Evolutionary conservation across 306 rosid species (phyloP).

Genomic region (Rubus parviflorus): DNA sequence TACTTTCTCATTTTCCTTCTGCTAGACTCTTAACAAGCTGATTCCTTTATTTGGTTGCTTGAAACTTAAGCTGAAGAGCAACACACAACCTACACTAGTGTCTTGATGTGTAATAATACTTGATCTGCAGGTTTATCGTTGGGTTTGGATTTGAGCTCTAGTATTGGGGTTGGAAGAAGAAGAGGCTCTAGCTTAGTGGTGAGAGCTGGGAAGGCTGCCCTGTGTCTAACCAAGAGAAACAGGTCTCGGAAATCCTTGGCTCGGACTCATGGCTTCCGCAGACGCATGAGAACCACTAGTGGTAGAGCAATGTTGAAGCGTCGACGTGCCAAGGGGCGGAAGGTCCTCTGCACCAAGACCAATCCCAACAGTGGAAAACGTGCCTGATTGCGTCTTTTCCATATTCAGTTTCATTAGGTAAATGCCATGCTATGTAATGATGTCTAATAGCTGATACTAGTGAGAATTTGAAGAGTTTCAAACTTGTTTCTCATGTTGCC

Average conservation of each 20-base stretch:
- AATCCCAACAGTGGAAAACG: slow-evolving; percentile 73
- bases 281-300: slow-evolving; percentile 77
- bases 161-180: slow-evolving; percentile 45
- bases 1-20: background rate
- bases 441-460: slow-evolving; percentile 20
- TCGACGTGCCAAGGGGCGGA: slow-evolving; percentile 90
- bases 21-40: background rate
- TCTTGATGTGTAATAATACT: background rate
- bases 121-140: slow-evolving; percentile 19
- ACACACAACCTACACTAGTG: background rate
- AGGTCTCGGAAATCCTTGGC: slow-evolving; percentile 88
- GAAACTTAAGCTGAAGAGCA: background rate
- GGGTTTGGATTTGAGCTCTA: slow-evolving; percentile 54
- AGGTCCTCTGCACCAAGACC: slow-evolving; percentile 82
- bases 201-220: slow-evolving; percentile 78
- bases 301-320: slow-evolving; percentile 82
- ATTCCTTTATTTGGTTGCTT: background rate
- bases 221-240: slow-evolving; percentile 83
- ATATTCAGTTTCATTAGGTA: slow-evolving; percentile 20
- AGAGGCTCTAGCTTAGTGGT: slow-evolving; percentile 62
- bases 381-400: slow-evolving; percentile 22
- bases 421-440: slow-evolving; percentile 11
- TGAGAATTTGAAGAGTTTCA: slow-evolving; percentile 19
- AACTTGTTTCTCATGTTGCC: slow-evolving; percentile 5
- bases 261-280: slow-evolving; percentile 85